Base-by-base conservation (phyloP, 164 flowering plant species). In the Tinospora cordifolia region DNA sequence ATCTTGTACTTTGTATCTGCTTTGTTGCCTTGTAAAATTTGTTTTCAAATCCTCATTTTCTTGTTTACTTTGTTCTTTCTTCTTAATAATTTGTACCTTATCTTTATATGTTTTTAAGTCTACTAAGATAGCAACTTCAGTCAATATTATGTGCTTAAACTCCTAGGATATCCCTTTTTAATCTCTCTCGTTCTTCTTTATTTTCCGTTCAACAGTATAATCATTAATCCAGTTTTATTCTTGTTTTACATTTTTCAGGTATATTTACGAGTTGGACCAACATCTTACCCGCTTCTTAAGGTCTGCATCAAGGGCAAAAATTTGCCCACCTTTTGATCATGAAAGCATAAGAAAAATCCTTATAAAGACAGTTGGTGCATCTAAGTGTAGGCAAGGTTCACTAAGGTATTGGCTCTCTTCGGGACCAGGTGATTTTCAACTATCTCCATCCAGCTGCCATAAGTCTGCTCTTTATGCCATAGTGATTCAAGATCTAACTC, bases 351-450 rank as follows among this genome's bases (percentile, higher is more conserved):
- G 88, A 78, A 80, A 72, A 49, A 85, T 91, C 65, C 94, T 93
- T 59, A 83, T 93, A 66, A 87, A 86, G 75, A 90, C 95, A 30
- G 98, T 85, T 25, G 79, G 85, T 69, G 90, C 82, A 70, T 91
- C 98, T 30, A 84, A 87, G 70, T 91, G 97, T 70, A 78, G 69
- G 62, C 82, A 77, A 17, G 96, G 98, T 39, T 93, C 97, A 34
- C 76, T 91, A n/a, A 73, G 97, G 66, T 93, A 91, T 76, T 90
- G 93, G 97, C 88, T 93, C 24, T 90, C 98, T 27, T 87, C 86
- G 5, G 98, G 98, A 67, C 90, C 90, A 38, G 98, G 97, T 12
- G 93, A 93, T 81, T 91, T 93, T 77, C 86, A 84, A 25, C 78
- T 93, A 19, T 85, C 97, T 77, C 86, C 97, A 30, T 75, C 87